Evolutionary conservation across 2,329 filamentous ascomycete species (phyloP).

Genomic region (Penicillium thymicola): DNA sequence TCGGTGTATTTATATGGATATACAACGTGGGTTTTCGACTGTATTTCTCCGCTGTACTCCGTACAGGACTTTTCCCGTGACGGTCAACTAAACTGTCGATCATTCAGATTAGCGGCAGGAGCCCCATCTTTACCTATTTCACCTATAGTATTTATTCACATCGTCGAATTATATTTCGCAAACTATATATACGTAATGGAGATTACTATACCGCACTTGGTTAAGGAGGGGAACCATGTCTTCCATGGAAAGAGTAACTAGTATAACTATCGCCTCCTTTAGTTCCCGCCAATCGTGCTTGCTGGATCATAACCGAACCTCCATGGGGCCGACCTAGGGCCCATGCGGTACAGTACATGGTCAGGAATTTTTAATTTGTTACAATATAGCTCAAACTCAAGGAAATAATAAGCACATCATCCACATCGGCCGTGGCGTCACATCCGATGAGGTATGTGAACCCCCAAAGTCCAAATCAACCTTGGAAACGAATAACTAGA

Average conservation of each 20-base stretch:
- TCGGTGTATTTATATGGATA: neutral
- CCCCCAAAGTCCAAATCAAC: neutral
- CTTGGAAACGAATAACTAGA: neutral
- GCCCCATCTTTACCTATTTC: neutral
- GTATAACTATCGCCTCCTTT: neutral
- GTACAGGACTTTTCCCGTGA: neutral
- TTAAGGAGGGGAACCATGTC: neutral
- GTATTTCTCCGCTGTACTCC: neutral
- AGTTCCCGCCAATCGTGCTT: neutral
- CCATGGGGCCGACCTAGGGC: neutral
- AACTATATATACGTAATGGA: neutral
- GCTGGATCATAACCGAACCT: neutral
- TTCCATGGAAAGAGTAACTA: neutral
- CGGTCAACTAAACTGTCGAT: neutral
- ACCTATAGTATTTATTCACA: neutral
- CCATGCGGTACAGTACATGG: neutral
- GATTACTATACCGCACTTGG: neutral
- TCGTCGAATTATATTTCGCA: neutral
- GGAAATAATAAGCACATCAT: constrained; percentile 18
- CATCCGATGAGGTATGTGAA: neutral
- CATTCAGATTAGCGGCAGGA: neutral
- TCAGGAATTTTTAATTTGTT: neutral
- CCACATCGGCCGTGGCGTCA: constrained; percentile 16
- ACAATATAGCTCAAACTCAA: neutral
- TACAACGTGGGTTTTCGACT: neutral